phyloP scores from a whole-genome alignment of 768 basidiomycete genomes.

The Boletus patriciae region DNA sequence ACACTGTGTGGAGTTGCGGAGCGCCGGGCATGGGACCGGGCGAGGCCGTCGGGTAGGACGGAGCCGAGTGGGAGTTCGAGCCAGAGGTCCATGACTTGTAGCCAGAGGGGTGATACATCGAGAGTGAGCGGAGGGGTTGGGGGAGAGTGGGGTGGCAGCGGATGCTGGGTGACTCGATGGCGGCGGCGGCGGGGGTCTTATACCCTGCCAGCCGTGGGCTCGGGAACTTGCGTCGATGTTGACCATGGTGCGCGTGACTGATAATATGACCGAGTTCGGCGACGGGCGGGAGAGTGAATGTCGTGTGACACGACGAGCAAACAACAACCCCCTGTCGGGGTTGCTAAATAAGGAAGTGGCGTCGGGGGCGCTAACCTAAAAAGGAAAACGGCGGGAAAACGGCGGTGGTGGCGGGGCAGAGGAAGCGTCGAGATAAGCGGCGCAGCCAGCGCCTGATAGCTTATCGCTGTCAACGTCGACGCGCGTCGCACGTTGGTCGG shows the following conservation, averaged over 20 bases:
- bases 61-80: slow-evolving; percentile 4
- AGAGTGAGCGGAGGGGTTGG: slow-evolving; percentile 1
- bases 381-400: slow-evolving; percentile 22
- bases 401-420: slow-evolving; percentile 24
- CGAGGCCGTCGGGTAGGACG: slow-evolving; percentile 15
- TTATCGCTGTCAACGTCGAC: slow-evolving; percentile 15
- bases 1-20: slow-evolving; percentile 29
- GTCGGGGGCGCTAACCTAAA: slow-evolving; percentile 19
- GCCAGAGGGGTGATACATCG: slow-evolving; percentile 23
- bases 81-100: slow-evolving; percentile 23
- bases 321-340: slow-evolving; percentile 16
- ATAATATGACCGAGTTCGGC: slow-evolving; percentile 11
- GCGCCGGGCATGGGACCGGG: slow-evolving; percentile 25
- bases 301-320: slow-evolving; percentile 16
- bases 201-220: slow-evolving; percentile 18
- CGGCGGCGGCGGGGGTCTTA: slow-evolving; percentile 22
- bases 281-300: slow-evolving; percentile 31
- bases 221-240: slow-evolving; percentile 24
- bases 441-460: slow-evolving; percentile 10
- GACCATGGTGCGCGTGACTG: slow-evolving; percentile 11
- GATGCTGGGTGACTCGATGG: slow-evolving; percentile 24
- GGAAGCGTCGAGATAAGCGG: slow-evolving; percentile 16
- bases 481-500: slow-evolving; percentile 15
- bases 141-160: neutral
- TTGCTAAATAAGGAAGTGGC: slow-evolving; percentile 21